Evolutionary conservation across 1,139 yeast genomes (phyloP).

Genomic region (Taphrina sp.): DNA sequence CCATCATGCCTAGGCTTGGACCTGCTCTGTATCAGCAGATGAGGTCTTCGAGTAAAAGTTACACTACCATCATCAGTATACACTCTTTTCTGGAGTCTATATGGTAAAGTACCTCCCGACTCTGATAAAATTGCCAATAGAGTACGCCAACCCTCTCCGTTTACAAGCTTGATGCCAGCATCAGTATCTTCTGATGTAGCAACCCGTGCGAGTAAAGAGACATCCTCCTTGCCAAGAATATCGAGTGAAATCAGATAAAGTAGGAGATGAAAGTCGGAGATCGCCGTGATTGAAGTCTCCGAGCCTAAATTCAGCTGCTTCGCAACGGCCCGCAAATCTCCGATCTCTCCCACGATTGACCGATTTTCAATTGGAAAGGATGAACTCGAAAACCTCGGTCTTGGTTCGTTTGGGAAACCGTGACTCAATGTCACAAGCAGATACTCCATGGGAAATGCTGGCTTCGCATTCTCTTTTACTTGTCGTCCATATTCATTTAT

Average conservation of each 20-base stretch:
- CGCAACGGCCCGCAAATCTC: conserved; percentile 57
- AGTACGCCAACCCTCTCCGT: conserved; percentile 75
- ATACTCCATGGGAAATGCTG: conserved; percentile 94
- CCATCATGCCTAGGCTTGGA: too few relatives aligned
- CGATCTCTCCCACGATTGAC: conserved; percentile 58
- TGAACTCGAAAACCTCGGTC: conserved; percentile 33
- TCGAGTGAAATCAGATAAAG: conserved; percentile 48
- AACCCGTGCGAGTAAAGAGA: conserved; percentile 38
- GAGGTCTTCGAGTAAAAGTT: not conserved
- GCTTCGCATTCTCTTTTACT: conserved; percentile 86
- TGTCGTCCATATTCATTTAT: conserved; percentile 85
- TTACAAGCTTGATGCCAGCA: conserved; percentile 57
- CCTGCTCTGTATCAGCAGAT: too few relatives aligned
- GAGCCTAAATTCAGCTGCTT: conserved; percentile 49
- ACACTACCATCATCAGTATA: conserved; percentile 21
- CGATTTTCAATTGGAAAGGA: conserved; percentile 41
- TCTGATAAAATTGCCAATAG: conserved; percentile 53
- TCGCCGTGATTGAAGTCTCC: conserved; percentile 46
- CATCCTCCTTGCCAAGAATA: conserved; percentile 30
- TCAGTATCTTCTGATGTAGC: conserved; percentile 47
- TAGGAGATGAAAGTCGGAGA: conserved; percentile 72
- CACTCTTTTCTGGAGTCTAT: not conserved
- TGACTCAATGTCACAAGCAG: conserved; percentile 84
- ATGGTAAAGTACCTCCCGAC: conserved; percentile 7
- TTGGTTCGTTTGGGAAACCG: conserved; percentile 64